These are phyloP conservation scores for Meyerozyma smithsonii DNA, from an alignment of 1,139 yeast species.

Conservation along the genomic window DNA sequence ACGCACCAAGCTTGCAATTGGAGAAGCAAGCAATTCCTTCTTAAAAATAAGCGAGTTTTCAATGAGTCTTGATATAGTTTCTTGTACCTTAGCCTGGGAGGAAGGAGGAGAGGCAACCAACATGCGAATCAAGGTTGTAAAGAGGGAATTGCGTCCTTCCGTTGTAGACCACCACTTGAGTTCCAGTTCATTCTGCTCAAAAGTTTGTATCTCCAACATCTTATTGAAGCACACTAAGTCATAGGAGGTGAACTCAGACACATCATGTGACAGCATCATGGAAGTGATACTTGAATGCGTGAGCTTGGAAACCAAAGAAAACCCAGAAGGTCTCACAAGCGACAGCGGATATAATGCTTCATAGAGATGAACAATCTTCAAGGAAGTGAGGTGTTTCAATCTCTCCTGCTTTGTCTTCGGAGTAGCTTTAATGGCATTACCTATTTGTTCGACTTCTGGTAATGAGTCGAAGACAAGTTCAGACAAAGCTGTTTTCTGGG, in stretches of 20 bases:
- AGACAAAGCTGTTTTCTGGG: conserved; percentile 19
- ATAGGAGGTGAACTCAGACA: conserved; percentile 33
- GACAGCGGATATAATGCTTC: conserved; percentile 18
- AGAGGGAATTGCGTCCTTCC: conserved; percentile 43
- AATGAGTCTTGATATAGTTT: conserved; percentile 21
- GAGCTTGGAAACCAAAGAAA: not conserved
- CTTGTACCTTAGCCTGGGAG: conserved; percentile 17
- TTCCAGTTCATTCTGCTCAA: conserved; percentile 30
- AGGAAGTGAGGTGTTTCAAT: conserved; percentile 18
- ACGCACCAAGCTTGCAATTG: conserved; percentile 37
- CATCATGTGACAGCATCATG: conserved; percentile 14
- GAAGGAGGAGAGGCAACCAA: conserved; percentile 16
- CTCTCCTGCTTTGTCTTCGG: conserved; percentile 8
- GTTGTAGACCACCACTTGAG: conserved; percentile 65
- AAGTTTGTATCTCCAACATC: conserved; percentile 36
- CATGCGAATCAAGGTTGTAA: conserved; percentile 54
- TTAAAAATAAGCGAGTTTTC: conserved; percentile 39
- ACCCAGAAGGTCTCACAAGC: conserved; percentile 9
- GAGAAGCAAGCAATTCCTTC: conserved; percentile 38
- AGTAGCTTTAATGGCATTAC: not conserved
- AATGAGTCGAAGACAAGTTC: conserved; percentile 25
- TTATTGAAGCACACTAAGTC: conserved; percentile 53
- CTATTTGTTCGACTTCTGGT: conserved; percentile 1
- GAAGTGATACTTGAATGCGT: not conserved
- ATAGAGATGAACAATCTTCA: conserved; percentile 20